These are phyloP conservation scores for Piper longum DNA, from an alignment of 164 flowering plant species.

Conservation along the genomic window DNA sequence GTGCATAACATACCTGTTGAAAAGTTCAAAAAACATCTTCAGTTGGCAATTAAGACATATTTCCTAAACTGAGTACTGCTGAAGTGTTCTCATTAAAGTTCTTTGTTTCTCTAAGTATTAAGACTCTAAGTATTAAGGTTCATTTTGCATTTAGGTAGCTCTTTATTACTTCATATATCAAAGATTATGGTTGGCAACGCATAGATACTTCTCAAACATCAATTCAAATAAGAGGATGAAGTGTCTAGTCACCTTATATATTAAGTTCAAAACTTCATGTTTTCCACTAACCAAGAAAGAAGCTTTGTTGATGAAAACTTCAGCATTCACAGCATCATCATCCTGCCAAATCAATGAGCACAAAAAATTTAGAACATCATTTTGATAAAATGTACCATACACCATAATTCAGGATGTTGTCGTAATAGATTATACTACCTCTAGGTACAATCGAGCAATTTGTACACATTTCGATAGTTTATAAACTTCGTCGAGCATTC, in stretches of 20 bases:
- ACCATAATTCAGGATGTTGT: too few relatives aligned
- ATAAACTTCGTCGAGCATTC: conserved; percentile 82
- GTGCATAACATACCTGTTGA: conserved; percentile 83
- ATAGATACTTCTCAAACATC: too few relatives aligned
- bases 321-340: conserved; percentile 98
- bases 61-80: neutral
- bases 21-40: neutral
- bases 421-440: conserved; percentile 35
- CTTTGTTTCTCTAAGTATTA: neutral
- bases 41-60: neutral
- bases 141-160: neutral
- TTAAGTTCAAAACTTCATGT: conserved; percentile 79
- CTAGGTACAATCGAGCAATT: conserved; percentile 93
- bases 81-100: neutral
- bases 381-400: too few relatives aligned
- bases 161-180: too few relatives aligned
- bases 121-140: neutral
- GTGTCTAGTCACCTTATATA: conserved; percentile 54
- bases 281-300: conserved; percentile 89
- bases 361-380: neutral
- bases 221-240: too few relatives aligned
- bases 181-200: too few relatives aligned
- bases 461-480: conserved; percentile 90
- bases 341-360: conserved; percentile 40
- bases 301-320: conserved; percentile 88